Conservation (phyloP, 208 protist species). For the Leishmania tarentolae region DNA sequence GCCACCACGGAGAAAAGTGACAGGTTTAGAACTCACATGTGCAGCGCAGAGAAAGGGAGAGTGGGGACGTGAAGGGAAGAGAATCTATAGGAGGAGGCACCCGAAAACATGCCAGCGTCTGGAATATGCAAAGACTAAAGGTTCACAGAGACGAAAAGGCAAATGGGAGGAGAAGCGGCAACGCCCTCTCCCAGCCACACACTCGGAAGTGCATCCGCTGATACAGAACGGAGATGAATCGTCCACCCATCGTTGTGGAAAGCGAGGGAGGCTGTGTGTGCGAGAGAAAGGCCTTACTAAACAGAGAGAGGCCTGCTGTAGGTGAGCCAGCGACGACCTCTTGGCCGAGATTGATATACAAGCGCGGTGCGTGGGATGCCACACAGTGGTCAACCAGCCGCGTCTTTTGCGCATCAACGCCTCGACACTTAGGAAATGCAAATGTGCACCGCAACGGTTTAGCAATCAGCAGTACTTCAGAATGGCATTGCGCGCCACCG, state of each 20-base stretch:
- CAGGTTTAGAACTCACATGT: not conserved
- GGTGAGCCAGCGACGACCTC: not conserved
- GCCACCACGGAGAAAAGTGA: not conserved
- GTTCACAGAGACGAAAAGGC: not conserved
- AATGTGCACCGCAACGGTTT: not conserved
- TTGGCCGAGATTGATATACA: not conserved
- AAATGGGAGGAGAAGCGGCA: not conserved
- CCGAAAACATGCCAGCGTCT: not conserved
- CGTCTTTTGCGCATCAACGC: not conserved
- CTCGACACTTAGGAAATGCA: no score
- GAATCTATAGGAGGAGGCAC: not conserved
- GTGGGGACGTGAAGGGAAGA: not conserved
- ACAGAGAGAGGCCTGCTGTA: not conserved
- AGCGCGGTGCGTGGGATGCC: no score
- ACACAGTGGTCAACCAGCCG: not conserved
- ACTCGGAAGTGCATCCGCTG: not conserved
- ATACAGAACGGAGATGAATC: not conserved
- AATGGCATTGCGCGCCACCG: constrained; percentile 53
- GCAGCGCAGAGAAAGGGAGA: not conserved
- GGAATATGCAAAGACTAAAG: not conserved
- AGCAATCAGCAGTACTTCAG: constrained; percentile 24
- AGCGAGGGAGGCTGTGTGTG: not conserved
- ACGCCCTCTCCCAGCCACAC: not conserved
- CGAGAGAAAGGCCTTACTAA: not conserved
- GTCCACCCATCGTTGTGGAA: not conserved